These are phyloP conservation scores for Eurotiales sp. DNA, from an alignment of 2,329 filamentous ascomycete genomes.

Conservation along the genomic window DNA sequence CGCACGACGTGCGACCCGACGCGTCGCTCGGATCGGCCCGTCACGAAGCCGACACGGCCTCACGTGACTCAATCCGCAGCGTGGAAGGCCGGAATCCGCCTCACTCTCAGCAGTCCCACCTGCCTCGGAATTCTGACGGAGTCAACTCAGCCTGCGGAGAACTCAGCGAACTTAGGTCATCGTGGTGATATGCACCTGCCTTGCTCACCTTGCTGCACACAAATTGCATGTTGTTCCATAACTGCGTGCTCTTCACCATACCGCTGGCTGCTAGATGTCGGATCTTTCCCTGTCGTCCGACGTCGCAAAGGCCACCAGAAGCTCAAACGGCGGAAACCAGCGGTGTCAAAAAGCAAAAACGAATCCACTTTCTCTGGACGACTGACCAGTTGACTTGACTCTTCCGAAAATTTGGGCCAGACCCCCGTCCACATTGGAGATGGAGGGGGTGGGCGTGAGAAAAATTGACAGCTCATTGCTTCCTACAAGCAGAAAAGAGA, in stretches of 20 bases:
- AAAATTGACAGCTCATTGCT: not conserved
- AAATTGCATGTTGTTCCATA: not conserved
- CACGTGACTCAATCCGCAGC: slow-evolving; percentile 26
- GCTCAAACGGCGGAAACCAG: slow-evolving; percentile 25
- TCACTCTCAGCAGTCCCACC: not conserved
- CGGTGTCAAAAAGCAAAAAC: slow-evolving; percentile 28
- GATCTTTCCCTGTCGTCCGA: not conserved
- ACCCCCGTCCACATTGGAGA: slow-evolving; percentile 1
- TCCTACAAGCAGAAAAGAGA: too few species aligned
- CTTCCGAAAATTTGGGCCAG: too few species aligned
- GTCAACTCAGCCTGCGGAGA: too few species aligned
- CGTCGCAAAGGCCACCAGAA: slow-evolving; percentile 22
- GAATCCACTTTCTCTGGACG: slow-evolving; percentile 15
- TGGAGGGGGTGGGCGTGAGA: not conserved
- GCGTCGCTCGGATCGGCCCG: slow-evolving; percentile 13
- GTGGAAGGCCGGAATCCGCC: slow-evolving; percentile 2
- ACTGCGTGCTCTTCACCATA: too few species aligned
- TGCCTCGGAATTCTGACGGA: too few species aligned
- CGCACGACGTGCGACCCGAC: slow-evolving; percentile 1
- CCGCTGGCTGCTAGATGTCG: not conserved
- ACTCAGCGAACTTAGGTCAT: too few species aligned
- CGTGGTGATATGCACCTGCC: too few species aligned
- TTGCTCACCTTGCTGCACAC: not conserved
- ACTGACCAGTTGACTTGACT: slow-evolving; percentile 17
- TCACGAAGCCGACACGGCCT: slow-evolving; percentile 23